Conservation (phyloP, 441 rosid species). For the California macrophylla region DNA sequence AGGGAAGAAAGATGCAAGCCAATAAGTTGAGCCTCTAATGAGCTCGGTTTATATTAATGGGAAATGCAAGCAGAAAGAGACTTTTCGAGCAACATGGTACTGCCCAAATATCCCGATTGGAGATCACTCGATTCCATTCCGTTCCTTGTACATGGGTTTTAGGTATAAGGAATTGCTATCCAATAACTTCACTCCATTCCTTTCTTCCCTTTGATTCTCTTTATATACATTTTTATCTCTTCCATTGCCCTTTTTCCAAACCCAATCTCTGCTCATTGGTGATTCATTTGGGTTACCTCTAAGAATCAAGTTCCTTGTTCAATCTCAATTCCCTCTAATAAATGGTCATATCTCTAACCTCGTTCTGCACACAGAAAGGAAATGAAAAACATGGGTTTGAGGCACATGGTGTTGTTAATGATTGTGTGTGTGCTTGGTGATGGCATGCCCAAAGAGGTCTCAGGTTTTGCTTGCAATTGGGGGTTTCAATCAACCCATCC, state of each 20-base stretch:
- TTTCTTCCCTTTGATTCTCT: conserved; percentile 19
- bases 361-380: not conserved
- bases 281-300: conserved; percentile 16
- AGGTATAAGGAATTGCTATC: conserved; percentile 3
- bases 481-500: conserved; percentile 69
- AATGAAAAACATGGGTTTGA: not conserved
- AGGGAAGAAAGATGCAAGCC: too few relatives aligned
- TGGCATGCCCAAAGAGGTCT: not conserved
- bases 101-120: too few relatives aligned
- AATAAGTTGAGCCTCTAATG: too few relatives aligned
- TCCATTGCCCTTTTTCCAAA: not conserved
- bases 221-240: conserved; percentile 1
- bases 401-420: not conserved
- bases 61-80: conserved; percentile 1
- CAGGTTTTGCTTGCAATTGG: conserved; percentile 38
- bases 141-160: conserved; percentile 19
- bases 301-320: conserved; percentile 40
- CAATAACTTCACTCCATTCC: conserved; percentile 31
- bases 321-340: conserved; percentile 29
- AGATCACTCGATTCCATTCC: not conserved
- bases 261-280: not conserved
- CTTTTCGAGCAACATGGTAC: conserved; percentile 12
- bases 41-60: too few relatives aligned
- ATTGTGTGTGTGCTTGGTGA: not conserved
- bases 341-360: conserved; percentile 23